Evolutionary conservation across 2,329 filamentous ascomycete genomes (phyloP).

Genomic region (Tolypocladium nubicola): DNA sequence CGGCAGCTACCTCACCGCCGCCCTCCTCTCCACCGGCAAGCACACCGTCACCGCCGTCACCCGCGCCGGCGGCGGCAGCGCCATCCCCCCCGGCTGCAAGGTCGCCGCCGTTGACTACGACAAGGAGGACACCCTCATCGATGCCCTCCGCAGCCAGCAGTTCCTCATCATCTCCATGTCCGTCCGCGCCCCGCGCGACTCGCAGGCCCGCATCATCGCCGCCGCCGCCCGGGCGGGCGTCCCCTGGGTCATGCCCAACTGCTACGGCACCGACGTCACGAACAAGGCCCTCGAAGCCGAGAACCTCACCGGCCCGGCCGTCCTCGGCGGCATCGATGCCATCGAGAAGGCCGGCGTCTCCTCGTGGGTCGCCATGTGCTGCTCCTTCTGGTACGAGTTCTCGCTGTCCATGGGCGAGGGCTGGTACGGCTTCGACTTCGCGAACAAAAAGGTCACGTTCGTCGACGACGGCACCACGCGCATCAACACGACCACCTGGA

Average conservation of each 20-base stretch:
- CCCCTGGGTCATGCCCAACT: slow-evolving; percentile 41
- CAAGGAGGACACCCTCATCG: slow-evolving; percentile 30
- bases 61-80: slow-evolving; percentile 29
- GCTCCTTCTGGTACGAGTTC: slow-evolving; percentile 46
- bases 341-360: slow-evolving; percentile 28
- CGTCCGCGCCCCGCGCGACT: slow-evolving; percentile 25
- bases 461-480: slow-evolving; percentile 45
- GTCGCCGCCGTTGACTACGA: slow-evolving; percentile 33
- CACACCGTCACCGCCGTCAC: slow-evolving; percentile 43
- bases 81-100: slow-evolving; percentile 32
- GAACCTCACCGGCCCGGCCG: slow-evolving; percentile 12
- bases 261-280: slow-evolving; percentile 21
- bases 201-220: slow-evolving; percentile 31
- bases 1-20: slow-evolving; percentile 26
- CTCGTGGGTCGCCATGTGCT: slow-evolving; percentile 39
- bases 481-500: slow-evolving; percentile 49
- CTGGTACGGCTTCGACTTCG: slow-evolving; percentile 40
- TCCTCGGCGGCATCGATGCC: slow-evolving; percentile 18
- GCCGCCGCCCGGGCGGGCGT: slow-evolving; percentile 41
- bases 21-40: slow-evolving; percentile 36
- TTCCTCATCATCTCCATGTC: slow-evolving; percentile 42
- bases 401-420: slow-evolving; percentile 27
- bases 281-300: slow-evolving; percentile 18
- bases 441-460: slow-evolving; percentile 28
- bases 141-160: slow-evolving; percentile 43